Base-by-base conservation (phyloP, 306 rosid genomes). In the Fragaria ananassa region DNA sequence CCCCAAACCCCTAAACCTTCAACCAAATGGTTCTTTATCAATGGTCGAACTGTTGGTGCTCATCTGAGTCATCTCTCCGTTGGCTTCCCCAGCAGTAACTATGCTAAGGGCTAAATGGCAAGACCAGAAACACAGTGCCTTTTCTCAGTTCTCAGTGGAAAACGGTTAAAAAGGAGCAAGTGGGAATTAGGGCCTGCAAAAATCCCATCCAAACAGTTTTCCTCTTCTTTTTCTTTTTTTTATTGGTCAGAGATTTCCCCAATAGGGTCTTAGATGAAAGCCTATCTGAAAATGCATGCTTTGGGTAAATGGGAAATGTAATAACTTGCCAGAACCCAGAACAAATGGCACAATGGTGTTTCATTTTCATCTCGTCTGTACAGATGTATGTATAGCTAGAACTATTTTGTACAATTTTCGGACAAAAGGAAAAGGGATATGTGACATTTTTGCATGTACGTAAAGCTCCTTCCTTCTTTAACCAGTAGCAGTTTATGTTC, bases 21-120 rank as follows among this genome's bases (percentile, higher is more conserved):
- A 85, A 81, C 87, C 84, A 88, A 75, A 79, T 85, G 89, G 74
- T 79, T 74, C 70, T 68, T 66, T 65, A 68, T 79, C 69, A 79
- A 73, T 84, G 91, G 90, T 72, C 70, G 74, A 23, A 17, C 54
- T 45, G 82, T 65, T 89, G 89, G 83, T 74, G 58, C 80, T 54
- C 79, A 47, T 2, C 34, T 31, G 34, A 31, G 34, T 3, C 34
- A 31, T 14, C 44, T 46, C 79, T 69, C 78, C 60, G 17, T 6
- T 64, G 69, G 46, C 72, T 70, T 17, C 0, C 71, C 58, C 62
- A 14, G 54, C 49, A 14, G 63, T 8, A 57, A 44, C 84, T 49
- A 76, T 71, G 84, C 79, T 46, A 75, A 78, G 86, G 82, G 91
- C 89, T 92, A 86, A 60, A 79, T 85, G 97, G 90, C 94, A 89